Evolutionary conservation across 352 stramenopile genomes (phyloP).

Genomic region (Globisporangium echinulatum): DNA sequence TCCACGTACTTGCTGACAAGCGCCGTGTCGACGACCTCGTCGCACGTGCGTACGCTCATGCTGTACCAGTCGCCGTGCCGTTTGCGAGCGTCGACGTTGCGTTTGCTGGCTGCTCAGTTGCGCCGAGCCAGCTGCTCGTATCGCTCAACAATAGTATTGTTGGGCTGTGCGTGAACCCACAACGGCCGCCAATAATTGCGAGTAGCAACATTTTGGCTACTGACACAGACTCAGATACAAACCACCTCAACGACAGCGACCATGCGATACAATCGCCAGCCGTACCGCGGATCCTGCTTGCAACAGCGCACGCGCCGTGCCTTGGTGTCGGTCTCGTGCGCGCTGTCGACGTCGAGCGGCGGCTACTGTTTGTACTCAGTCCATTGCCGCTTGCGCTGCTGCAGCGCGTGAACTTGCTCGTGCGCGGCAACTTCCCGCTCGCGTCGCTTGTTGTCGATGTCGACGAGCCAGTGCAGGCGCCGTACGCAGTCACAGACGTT

Average conservation of each 20-base stretch:
- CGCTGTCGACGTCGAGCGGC: slow-evolving; percentile 41
- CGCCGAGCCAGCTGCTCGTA: slow-evolving; percentile 66
- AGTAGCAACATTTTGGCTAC: no score
- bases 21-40: slow-evolving; percentile 53
- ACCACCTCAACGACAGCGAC: slow-evolving; percentile 2
- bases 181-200: not conserved
- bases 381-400: slow-evolving; percentile 49
- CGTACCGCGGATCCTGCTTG: slow-evolving; percentile 45
- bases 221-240: not conserved
- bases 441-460: slow-evolving; percentile 47
- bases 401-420: slow-evolving; percentile 62
- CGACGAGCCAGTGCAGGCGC: slow-evolving; percentile 30
- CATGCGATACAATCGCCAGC: slow-evolving; percentile 4
- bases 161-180: slow-evolving; percentile 58
- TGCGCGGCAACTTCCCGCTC: slow-evolving; percentile 60
- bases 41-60: slow-evolving; percentile 36
- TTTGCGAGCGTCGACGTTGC: slow-evolving; percentile 57
- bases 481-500: slow-evolving; percentile 68
- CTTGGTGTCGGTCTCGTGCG: slow-evolving; percentile 64
- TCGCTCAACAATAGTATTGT: slow-evolving; percentile 71
- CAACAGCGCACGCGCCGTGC: slow-evolving; percentile 50
- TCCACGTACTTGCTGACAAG: slow-evolving; percentile 67
- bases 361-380: slow-evolving; percentile 59
- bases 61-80: slow-evolving; percentile 41
- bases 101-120: slow-evolving; percentile 51